phyloP scores from a whole-genome alignment of 192 early-diverging fungal genomes.

The Coemansia sp. region DNA sequence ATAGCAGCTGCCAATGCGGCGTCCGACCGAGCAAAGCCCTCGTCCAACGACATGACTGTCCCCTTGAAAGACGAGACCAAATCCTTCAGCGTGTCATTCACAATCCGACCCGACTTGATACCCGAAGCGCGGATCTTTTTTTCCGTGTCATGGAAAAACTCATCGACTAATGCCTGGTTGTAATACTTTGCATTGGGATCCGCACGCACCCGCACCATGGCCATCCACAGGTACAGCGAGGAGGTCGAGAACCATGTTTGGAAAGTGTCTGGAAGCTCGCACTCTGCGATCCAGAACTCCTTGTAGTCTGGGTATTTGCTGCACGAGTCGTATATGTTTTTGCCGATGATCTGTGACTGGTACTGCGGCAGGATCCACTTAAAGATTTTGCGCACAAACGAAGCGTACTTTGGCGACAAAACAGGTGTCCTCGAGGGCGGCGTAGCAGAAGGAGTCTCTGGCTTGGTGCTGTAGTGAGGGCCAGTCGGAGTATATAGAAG shows the following conservation, averaged over 20 bases:
- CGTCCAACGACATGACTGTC: constrained; percentile 85
- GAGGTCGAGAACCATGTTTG: constrained; percentile 94
- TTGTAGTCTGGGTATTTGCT: constrained; percentile 32
- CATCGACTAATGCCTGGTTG: constrained; percentile 82
- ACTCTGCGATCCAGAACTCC: constrained; percentile 43
- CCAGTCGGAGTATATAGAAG: too few species aligned
- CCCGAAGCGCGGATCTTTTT: constrained; percentile 76
- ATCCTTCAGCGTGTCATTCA: constrained; percentile 73
- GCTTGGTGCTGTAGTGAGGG: too few species aligned
- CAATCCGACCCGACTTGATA: constrained; percentile 67
- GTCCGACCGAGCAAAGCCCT: constrained; percentile 82
- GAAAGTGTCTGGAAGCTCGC: constrained; percentile 77
- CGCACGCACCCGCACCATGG: constrained; percentile 76
- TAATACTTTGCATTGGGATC: constrained; percentile 71
- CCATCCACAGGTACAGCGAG: constrained; percentile 91
- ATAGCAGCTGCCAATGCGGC: constrained; percentile 85
- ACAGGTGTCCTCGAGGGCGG: too few species aligned
- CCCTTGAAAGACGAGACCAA: constrained; percentile 83
- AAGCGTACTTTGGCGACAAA: constrained; percentile 27
- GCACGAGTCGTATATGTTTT: constrained; percentile 24
- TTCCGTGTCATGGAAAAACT: constrained; percentile 88
- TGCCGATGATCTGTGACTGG: constrained; percentile 34
- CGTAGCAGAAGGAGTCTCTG: too few species aligned
- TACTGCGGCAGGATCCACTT: constrained; percentile 39
- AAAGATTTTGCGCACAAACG: constrained; percentile 6